Evolutionary conservation across 139 green algal species (phyloP).

Genomic region (Chlamydomonas sphaeroides): DNA sequence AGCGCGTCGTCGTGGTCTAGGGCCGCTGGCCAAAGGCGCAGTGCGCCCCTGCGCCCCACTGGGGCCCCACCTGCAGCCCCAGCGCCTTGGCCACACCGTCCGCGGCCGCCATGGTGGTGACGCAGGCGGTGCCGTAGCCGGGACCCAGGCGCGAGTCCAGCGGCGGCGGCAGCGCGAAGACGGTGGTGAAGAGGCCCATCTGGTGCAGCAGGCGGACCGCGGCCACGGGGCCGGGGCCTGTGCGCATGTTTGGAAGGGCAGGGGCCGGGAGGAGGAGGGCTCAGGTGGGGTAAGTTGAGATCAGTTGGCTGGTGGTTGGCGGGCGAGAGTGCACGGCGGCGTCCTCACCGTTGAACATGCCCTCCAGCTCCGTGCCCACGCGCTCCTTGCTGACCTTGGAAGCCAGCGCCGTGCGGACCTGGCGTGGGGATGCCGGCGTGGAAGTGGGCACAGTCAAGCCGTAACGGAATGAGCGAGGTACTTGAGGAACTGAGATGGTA

Average conservation of each 20-base stretch:
- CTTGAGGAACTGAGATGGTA: too few relatives aligned
- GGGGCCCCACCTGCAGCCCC: neutral
- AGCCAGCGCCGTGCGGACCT: conserved; percentile 75
- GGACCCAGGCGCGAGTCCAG: conserved; percentile 37
- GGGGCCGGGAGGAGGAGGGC: too few relatives aligned
- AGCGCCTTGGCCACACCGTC: neutral
- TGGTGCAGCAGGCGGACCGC: conserved; percentile 75
- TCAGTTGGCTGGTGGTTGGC: too few relatives aligned
- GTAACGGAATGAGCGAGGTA: too few relatives aligned
- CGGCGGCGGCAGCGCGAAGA: conserved; percentile 70
- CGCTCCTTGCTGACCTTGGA: conserved; percentile 87
- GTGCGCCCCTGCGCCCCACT: too few relatives aligned
- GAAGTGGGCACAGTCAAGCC: too few relatives aligned
- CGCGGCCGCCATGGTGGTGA: conserved; percentile 44
- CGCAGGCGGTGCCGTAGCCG: conserved; percentile 53
- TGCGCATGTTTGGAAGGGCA: too few relatives aligned
- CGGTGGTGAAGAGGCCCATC: conserved; percentile 76
- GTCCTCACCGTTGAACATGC: conserved; percentile 83
- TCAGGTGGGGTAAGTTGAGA: too few relatives aligned
- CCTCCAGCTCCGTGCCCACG: conserved; percentile 86
- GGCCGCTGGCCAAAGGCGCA: too few relatives aligned
- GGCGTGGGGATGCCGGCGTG: too few relatives aligned
- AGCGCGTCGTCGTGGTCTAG: too few relatives aligned
- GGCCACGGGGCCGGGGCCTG: conserved; percentile 73
- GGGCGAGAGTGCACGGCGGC: too few relatives aligned